Conservation (phyloP, 139 green algal genomes). For the Trebouxia sp. region DNA sequence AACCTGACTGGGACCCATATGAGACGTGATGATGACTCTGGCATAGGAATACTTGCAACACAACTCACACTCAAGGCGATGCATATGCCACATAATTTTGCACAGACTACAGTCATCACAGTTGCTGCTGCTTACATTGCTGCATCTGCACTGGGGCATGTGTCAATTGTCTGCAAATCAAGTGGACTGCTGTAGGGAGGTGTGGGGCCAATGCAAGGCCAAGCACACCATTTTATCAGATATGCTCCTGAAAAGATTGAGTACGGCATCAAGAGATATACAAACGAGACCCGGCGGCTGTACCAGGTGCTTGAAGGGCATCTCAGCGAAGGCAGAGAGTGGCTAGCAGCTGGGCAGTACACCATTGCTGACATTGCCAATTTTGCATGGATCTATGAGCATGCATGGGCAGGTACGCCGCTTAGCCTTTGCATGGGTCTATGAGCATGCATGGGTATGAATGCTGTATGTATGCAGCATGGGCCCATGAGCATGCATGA, state of each 20-base stretch:
- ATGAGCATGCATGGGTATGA: too few species aligned
- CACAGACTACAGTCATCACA: too few species aligned
- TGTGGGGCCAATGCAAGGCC: constrained; percentile 42
- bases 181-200: constrained; percentile 25
- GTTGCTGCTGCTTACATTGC: too few species aligned
- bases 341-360: constrained; percentile 46
- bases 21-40: too few species aligned
- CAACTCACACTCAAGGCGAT: too few species aligned
- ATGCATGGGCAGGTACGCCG: constrained; percentile 33
- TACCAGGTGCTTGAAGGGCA: constrained; percentile 32
- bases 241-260: constrained; percentile 38
- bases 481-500: too few species aligned
- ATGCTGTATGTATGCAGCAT: too few species aligned
- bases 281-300: constrained; percentile 41
- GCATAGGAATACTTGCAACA: too few species aligned
- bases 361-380: constrained; percentile 48
- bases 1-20: too few species aligned
- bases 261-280: constrained; percentile 43
- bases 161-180: background rate
- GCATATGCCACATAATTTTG: too few species aligned
- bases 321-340: constrained; percentile 32
- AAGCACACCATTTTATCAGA: constrained; percentile 38
- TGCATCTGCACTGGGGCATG: too few species aligned
- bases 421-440: too few species aligned
- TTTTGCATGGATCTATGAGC: constrained; percentile 42